Evolutionary conservation across 345 rosid genomes (phyloP), one percentile per base, ranked within the genome.

Genomic region (Melaleuca alternifolia): DNA sequence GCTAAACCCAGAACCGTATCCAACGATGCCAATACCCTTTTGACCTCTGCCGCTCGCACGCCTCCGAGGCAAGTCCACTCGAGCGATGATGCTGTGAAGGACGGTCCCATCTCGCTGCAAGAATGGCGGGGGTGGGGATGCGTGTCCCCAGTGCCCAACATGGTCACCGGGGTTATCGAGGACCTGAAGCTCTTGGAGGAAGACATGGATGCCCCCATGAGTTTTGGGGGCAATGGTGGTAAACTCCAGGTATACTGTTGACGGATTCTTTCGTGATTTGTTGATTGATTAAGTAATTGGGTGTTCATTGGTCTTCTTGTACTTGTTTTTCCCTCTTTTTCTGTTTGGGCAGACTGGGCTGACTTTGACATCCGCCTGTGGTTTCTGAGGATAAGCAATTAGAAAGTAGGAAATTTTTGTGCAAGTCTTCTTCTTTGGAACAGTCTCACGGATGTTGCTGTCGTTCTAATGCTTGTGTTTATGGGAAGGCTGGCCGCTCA

Each of bases 81-180:
- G 48, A 37, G 26, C 81, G 48, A 6, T 13, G 79, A 46, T 48
- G 20, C 86, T 7, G 84, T 26, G 13, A 90, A 85, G 23, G 92
- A 86, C 54, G 94, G 93, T 15, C 1, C 84, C 56, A 54, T 95
- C 84, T 84, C 96, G 12, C 87, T 89, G 88, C 90, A 92, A 88
- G 98, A 96, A 57, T 96, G 99, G 98, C 93, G 88, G 90, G 92
- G 94, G 44, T 96, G 96, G 99, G 98, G 98, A 21, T 51, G 94
- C 41, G 89, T 87, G 62, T 96, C 98, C 86, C 93, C 93, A 1
- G 83, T 97, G 26, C 99, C 99, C 5, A 88, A 92, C 13, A 88
- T 92, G 91, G 98, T 96, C 56, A 87, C 89, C 81, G 93, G 93
- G 88, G 89, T 95, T 87, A 89, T 95, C 79, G 88, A 91, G 24